A percentile compares a stretch with the other conserved stretches of the same genome.
Evolutionary conservation across 306 rosid species (phyloP).

Genomic region (Dryas octopetala): DNA sequence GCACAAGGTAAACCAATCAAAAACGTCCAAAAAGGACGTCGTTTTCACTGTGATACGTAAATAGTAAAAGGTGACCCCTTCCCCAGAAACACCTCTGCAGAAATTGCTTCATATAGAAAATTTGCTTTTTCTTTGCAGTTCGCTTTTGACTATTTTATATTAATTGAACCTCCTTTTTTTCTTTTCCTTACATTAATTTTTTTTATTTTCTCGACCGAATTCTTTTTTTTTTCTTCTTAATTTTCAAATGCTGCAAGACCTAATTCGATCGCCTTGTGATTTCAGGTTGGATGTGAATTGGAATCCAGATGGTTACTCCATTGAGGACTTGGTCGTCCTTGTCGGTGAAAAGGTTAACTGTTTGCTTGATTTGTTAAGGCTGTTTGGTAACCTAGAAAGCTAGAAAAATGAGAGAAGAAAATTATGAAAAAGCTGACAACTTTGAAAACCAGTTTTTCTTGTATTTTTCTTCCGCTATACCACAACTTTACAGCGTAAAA

Average conservation of each 20-base stretch:
- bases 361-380: neutral
- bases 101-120: slow-evolving; percentile 10
- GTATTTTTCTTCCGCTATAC: neutral
- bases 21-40: slow-evolving; percentile 20
- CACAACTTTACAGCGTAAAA: too few relatives aligned
- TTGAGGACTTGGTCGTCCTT: slow-evolving; percentile 38
- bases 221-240: too few relatives aligned
- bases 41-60: slow-evolving; percentile 26
- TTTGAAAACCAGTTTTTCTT: neutral
- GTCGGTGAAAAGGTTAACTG: slow-evolving; percentile 34
- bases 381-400: slow-evolving; percentile 21
- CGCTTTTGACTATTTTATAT: neutral
- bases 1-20: slow-evolving; percentile 34
- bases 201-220: neutral
- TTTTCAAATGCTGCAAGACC: neutral
- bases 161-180: neutral
- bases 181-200: neutral
- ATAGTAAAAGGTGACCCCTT: slow-evolving; percentile 25
- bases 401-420: slow-evolving; percentile 13
- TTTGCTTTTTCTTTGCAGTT: slow-evolving; percentile 18
- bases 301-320: slow-evolving; percentile 34
- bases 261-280: neutral
- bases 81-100: slow-evolving; percentile 14
- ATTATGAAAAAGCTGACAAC: neutral
- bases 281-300: slow-evolving; percentile 41